Evolutionary conservation across 495 filamentous ascomycete species (phyloP).

Genomic region (Glarea lozoyensis): DNA sequence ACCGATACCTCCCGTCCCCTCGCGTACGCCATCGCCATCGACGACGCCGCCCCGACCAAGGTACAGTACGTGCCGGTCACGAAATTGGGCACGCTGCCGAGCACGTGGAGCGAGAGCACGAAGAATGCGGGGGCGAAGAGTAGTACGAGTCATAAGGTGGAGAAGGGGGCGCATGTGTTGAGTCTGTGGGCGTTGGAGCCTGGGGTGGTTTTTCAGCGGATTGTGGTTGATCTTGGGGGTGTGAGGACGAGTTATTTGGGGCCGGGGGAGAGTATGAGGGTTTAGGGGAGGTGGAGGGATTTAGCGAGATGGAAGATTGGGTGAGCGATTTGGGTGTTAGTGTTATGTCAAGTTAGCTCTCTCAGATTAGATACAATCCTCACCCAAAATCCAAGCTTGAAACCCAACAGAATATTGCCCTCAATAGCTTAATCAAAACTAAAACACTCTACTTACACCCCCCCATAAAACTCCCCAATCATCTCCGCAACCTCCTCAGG

Average conservation of each 20-base stretch:
- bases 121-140: not conserved
- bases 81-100: not conserved
- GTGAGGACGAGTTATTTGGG: conserved; percentile 29
- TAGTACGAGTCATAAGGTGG: not conserved
- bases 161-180: not conserved
- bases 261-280: conserved; percentile 19
- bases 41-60: conserved; percentile 1
- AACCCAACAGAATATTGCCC: too few relatives aligned
- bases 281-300: too few relatives aligned
- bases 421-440: too few relatives aligned
- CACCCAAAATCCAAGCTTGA: too few relatives aligned
- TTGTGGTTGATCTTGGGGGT: conserved; percentile 57
- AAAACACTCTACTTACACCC: too few relatives aligned
- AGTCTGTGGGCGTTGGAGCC: conserved; percentile 2
- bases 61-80: conserved; percentile 1
- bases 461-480: conserved; percentile 24
- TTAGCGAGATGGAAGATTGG: too few relatives aligned
- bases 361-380: too few relatives aligned
- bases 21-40: conserved; percentile 46
- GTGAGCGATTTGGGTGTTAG: too few relatives aligned
- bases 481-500: conserved; percentile 27
- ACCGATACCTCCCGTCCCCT: conserved; percentile 33
- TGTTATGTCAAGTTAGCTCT: too few relatives aligned
- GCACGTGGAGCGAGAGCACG: not conserved
- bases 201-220: conserved; percentile 51